Base-by-base conservation (phyloP, 2,329 filamentous ascomycete species). In the Emergomyces pasteurianus region DNA sequence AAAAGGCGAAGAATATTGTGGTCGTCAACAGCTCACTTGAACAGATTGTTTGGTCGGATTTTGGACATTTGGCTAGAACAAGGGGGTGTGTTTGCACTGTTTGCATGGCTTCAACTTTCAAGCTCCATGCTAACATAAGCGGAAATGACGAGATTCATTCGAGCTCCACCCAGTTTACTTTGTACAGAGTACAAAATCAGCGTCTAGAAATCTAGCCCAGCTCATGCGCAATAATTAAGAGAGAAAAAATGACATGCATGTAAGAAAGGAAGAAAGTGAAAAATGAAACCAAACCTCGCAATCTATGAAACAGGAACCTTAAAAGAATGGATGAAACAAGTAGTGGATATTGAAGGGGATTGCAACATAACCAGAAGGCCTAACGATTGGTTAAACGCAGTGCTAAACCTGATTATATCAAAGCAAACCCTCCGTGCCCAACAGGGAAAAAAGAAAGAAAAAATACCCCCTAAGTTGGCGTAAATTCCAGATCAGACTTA, bases 11-110 rank as follows among this genome's bases (percentile, higher is more conserved):
- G 28, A 34, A 34, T 26, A 7, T n/a, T 47, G 21, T 2, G 18
- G 42, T 21, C 10, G 43, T 47, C 43, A 10, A 47, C 43, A 34
- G 49, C 8, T 38, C 31, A 18, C n/a, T n/a, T n/a, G n/a, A n/a
- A n/a, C n/a, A n/a, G n/a, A n/a, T n/a, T n/a, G n/a, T n/a, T n/a
- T n/a, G n/a, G n/a, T n/a, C 34, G 60, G 6, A 23, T 3, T 58
- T 53, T 49, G 58, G 50, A 38, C 38, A 57, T 55, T 54, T 61
- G 62, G 42, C 49, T 46, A 6, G 57, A 23, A 43, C 36, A 49
- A n/a, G 60, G 61, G 60, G 62, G 58, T 18, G 21, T 61, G 60
- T 63, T 63, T 63, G 60, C 55, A 53, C 23, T 60, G 62, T 62
- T 63, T 63, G 62, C 55, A 49, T 59, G n/a, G n/a, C n/a, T n/a